Evolutionary conservation across 495 filamentous ascomycete species (phyloP), one percentile per base, ranked within the genome.

Genomic region (Hypoxylon perforatum): DNA sequence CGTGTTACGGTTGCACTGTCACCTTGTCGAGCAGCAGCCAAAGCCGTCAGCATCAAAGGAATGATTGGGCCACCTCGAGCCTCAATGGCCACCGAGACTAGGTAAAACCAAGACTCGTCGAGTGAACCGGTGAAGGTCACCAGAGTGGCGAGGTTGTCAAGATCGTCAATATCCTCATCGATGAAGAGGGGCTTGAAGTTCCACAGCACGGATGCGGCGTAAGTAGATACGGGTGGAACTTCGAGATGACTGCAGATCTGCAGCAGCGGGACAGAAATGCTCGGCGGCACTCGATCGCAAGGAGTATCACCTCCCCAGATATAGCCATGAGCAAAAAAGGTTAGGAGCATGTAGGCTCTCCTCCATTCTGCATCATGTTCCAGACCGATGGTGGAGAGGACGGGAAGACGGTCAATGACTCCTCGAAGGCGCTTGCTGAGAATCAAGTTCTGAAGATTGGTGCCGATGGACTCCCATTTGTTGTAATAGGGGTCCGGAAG

Each of bases 41-140:
- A 95, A 7, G 95, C 96, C 33, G 87, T 82, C 21, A 98, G 82
- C 91, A 97, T 96, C 22, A 96, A 77, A 0, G 93, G 89, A 35
- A 98, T 87, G 42, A 92, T 90, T n/a, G 94, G 92, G 0, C 87
- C 95, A 22, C 92, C 94, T 28, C 93, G 87, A 45, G 95, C 94
- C 79, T 99, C 95, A 66, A 99, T 97, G 63, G 94, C 95, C 12
- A 97, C 91, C 0, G 94, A 97, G 42, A 97, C 85, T 8, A 98
- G 82, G 73, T 97, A 97, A 74, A 99, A 99, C 95, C 95, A 98
- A 66, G 96, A 95, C 74, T 99, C 95, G 74, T 99, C 95, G 14
- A 96, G 79, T 4, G 92, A 92, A 33, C 96, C 95, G n/a, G 96
- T 98, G 75, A 97, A 94, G 15, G 95, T 97, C 57, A 87, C 85